Evolutionary conservation across 148 eudicot genomes (phyloP).

Genomic region (Amaranthus cruentus): DNA sequence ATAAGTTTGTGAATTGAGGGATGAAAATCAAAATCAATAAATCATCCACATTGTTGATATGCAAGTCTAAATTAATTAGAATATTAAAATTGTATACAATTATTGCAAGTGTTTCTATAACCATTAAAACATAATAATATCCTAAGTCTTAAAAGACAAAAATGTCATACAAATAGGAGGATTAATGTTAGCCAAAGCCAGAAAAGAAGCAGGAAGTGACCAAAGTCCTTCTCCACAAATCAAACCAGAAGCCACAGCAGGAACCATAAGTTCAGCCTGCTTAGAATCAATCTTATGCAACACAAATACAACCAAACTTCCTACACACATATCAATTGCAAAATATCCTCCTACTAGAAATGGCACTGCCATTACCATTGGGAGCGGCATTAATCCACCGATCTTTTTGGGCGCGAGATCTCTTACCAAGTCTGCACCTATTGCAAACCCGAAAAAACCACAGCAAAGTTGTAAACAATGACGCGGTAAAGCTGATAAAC

Average conservation of each 20-base stretch:
- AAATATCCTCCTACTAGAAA: conserved; percentile 65
- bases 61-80: background rate
- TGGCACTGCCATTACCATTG: conserved; percentile 84
- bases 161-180: conserved; percentile 79
- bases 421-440: conserved; percentile 38
- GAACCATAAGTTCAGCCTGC: conserved; percentile 53
- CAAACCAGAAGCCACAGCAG: conserved; percentile 77
- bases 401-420: conserved; percentile 40
- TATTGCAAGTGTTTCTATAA: no score
- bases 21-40: background rate
- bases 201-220: conserved; percentile 62
- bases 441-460: conserved; percentile 56
- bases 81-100: no score
- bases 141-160: conserved; percentile 22
- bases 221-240: conserved; percentile 84
- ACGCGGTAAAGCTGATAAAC: conserved; percentile 58
- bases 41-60: background rate
- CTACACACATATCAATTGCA: conserved; percentile 75
- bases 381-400: conserved; percentile 57
- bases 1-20: background rate
- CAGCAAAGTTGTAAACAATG: conserved; percentile 66
- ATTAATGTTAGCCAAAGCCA: conserved; percentile 52
- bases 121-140: background rate
- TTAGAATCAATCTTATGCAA: conserved; percentile 42
- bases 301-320: conserved; percentile 56